Evolutionary conservation across 345 rosid genomes (phyloP), one percentile per base, ranked within the genome.

Genomic region (Orychophragmus violaceus): DNA sequence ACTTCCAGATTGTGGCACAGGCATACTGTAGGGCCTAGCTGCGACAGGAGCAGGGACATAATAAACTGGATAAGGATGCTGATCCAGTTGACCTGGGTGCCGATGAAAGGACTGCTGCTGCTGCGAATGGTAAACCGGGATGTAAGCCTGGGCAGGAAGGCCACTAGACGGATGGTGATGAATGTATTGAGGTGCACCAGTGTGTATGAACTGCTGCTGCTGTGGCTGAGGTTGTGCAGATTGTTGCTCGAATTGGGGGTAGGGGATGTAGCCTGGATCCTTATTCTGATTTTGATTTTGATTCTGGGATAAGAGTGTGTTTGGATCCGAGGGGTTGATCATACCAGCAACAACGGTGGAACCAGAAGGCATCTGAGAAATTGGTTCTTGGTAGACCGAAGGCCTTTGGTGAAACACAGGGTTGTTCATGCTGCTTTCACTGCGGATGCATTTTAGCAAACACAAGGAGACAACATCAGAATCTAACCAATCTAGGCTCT

Each of bases 31-130:
- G 49, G 85, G 77, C 65, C 82, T 83, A 14, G 87, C 71, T 36
- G 77, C 72, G 51, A 29, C 60, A 0, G 59, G 74, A 21, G 74
- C 11, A 2, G 82, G 82, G 71, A 88, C 72, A 70, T 88, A 94
- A 61, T 88, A 94, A 42, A 90, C 64, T 1, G 90, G 89, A 57
- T 90, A 90, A 62, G 85, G 96, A 65, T 88, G 97, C 81, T 90
- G 97, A 71, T 86, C 96, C 48, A 85, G 77, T 69, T 87, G 98
- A 39, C 76, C 85, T 8, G 76, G 86, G 51, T 80, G 96, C 0
- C 80, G 86, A 21, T 76, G 87, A 6, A 77, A 92, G 9, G 81
- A 87, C 36, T 85, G 97, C 16, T 78, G 95, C 24, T 89, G 98
- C 77, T 85, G 97, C 19, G 94, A 74, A 24, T 90, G 83, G 68